Evolutionary conservation across 164 flowering plant species (phyloP).

Genomic region (Vitis amurensis): DNA sequence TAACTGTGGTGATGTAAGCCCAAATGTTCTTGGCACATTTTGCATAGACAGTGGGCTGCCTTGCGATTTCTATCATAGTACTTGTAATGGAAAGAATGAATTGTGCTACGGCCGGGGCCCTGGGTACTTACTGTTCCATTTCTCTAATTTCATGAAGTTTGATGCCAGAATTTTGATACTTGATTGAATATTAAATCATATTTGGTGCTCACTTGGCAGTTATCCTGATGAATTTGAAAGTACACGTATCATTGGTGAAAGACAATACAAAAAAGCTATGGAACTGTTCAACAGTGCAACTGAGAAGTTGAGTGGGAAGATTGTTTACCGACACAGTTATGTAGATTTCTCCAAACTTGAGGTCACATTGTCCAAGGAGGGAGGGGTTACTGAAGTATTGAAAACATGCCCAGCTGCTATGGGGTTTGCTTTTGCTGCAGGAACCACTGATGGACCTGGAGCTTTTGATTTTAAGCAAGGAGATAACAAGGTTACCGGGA

Average conservation of each 20-base stretch:
- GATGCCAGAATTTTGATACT: neutral
- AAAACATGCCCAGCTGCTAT: conserved; percentile 98
- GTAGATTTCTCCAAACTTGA: conserved; percentile 84
- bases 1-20: conserved; percentile 99
- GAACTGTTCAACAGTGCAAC: conserved; percentile 77
- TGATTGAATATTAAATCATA: neutral
- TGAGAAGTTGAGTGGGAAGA: conserved; percentile 77
- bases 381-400: conserved; percentile 56
- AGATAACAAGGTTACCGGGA: conserved; percentile 59
- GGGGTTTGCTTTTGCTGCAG: conserved; percentile 99
- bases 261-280: conserved; percentile 82
- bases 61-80: conserved; percentile 98
- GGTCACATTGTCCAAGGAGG: conserved; percentile 58
- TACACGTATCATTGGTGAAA: conserved; percentile 91
- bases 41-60: conserved; percentile 93
- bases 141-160: neutral
- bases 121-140: conserved; percentile 50
- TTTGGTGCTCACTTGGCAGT: conserved; percentile 35
- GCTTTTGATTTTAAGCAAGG: conserved; percentile 99
- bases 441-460: conserved; percentile 99
- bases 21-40: conserved; percentile 94
- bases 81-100: conserved; percentile 95
- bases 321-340: conserved; percentile 73
- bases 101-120: conserved; percentile 98
- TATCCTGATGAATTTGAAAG: conserved; percentile 98